Evolutionary conservation across 2,329 filamentous ascomycete genomes (phyloP).

Genomic region (Didymellaceae sp.): DNA sequence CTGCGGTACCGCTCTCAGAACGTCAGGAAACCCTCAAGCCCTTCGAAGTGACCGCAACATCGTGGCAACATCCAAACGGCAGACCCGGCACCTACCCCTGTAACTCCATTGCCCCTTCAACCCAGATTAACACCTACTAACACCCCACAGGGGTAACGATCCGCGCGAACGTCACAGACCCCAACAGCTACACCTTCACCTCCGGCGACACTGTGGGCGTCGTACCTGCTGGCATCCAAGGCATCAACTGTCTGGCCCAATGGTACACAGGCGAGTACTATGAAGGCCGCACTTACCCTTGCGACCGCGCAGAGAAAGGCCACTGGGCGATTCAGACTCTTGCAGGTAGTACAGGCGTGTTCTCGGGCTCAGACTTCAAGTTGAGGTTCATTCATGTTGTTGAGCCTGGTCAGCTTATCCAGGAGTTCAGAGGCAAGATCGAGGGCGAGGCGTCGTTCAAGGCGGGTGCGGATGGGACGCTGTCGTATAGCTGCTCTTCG

Average conservation of each 20-base stretch:
- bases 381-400: constrained; percentile 32
- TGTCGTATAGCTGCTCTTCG: constrained; percentile 12
- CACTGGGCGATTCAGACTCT: constrained; percentile 36
- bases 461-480: constrained; percentile 20
- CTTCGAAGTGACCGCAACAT: constrained; percentile 28
- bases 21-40: constrained; percentile 25
- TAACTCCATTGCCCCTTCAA: background rate
- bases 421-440: constrained; percentile 22
- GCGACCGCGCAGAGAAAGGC: constrained; percentile 25
- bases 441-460: constrained; percentile 25
- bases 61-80: background rate
- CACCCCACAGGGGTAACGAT: constrained; percentile 25
- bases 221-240: constrained; percentile 26
- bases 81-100: constrained; percentile 3
- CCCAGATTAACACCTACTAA: background rate
- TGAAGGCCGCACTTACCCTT: constrained; percentile 34
- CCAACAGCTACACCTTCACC: constrained; percentile 29
- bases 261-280: constrained; percentile 30
- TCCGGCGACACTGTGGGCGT: constrained; percentile 14
- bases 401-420: constrained; percentile 20
- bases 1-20: constrained; percentile 18
- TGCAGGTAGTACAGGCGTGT: constrained; percentile 11
- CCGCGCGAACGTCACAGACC: constrained; percentile 35
- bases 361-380: constrained; percentile 25
- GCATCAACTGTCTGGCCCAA: constrained; percentile 33